Evolutionary conservation across 345 rosid genomes (phyloP), one percentile per base, ranked within the genome.

Genomic region (Cardiospermum halicacabum): DNA sequence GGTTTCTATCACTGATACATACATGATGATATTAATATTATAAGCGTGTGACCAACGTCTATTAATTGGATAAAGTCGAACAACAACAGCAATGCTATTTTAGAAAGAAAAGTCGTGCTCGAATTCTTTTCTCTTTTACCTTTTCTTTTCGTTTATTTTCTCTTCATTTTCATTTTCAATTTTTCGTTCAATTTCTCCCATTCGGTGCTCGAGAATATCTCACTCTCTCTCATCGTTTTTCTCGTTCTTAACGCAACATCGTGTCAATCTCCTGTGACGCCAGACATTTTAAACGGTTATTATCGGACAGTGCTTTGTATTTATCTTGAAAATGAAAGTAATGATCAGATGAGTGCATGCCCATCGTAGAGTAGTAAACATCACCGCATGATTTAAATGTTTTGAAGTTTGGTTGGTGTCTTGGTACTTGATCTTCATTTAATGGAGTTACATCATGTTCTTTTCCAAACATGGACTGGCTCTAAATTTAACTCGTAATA

Each of bases 211-310:
- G 19, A 19, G 11, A 3, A 62, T 19, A 11, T 64, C n/a, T 34
- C 27, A 26, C 32, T 19, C 16, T 64, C n/a, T 34, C 27, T 27
- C 32, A 19, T 11, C 47, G 15, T 1, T 57, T 39, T 49, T 64
- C 49, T 67, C 67, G 65, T 42, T 12, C 51, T 0, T 1, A 3
- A 60, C 13, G 22, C 34, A 64, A 19, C 69, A 50, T 13, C 74
- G 66, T 72, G 84, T 75, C 78, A 72, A 71, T 71, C 78, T 73
- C 0, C 31, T n/a, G 74, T 74, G 83, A 80, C 87, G 77, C 71
- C 62, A 58, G 68, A 69, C 74, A 72, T 51, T 67, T 69, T 67
- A 64, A 70, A 77, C 64, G 78, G 80, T 66, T 70, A 67, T 58
- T 65, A 77, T 76, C 78, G 26, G 72, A 58, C 48, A 11, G 5